phyloP scores from a whole-genome alignment of 1,284 basidiomycete species.

The Golubevia sp. region DNA sequence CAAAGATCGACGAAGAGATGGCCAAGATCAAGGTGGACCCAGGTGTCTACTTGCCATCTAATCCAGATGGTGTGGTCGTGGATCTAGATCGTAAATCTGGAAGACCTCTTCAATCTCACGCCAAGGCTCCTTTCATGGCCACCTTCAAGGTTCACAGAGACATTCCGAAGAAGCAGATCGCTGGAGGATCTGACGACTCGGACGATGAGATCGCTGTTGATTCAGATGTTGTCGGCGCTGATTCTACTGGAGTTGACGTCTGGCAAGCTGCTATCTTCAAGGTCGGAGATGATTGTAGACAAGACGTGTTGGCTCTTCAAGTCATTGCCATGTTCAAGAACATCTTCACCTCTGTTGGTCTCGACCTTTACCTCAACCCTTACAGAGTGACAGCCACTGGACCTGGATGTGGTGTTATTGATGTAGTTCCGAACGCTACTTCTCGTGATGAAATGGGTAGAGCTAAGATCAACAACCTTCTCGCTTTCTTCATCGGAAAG shows the following conservation, averaged over 20 bases:
- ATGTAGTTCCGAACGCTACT: slow-evolving; percentile 96
- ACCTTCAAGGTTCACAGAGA: slow-evolving; percentile 83
- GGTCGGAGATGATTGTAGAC: slow-evolving; percentile 98
- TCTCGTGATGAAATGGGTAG: slow-evolving; percentile 99
- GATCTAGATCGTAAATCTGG: slow-evolving; percentile 97
- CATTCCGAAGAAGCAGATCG: slow-evolving; percentile 70
- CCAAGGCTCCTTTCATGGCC: slow-evolving; percentile 99
- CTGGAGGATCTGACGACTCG: slow-evolving; percentile 70
- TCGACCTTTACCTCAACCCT: slow-evolving; percentile 90
- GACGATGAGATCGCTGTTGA: slow-evolving; percentile 68
- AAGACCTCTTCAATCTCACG: slow-evolving; percentile 92
- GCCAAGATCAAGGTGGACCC: slow-evolving; percentile 88
- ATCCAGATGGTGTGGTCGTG: slow-evolving; percentile 93
- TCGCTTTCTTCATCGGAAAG: slow-evolving; percentile 91
- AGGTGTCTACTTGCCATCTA: slow-evolving; percentile 95
- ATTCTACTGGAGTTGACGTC: slow-evolving; percentile 66
- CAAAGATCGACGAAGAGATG: slow-evolving; percentile 99
- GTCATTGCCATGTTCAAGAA: slow-evolving; percentile 99
- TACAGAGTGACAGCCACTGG: slow-evolving; percentile 97
- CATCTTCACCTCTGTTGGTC: slow-evolving; percentile 82
- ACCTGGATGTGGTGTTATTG: slow-evolving; percentile 98
- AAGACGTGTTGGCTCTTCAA: slow-evolving; percentile 94
- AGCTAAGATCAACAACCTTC: slow-evolving; percentile 93
- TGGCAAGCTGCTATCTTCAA: slow-evolving; percentile 99
- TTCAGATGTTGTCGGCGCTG: slow-evolving; percentile 14